Conservation (phyloP, 1,284 basidiomycete genomes). For the Ustilago lituana region DNA sequence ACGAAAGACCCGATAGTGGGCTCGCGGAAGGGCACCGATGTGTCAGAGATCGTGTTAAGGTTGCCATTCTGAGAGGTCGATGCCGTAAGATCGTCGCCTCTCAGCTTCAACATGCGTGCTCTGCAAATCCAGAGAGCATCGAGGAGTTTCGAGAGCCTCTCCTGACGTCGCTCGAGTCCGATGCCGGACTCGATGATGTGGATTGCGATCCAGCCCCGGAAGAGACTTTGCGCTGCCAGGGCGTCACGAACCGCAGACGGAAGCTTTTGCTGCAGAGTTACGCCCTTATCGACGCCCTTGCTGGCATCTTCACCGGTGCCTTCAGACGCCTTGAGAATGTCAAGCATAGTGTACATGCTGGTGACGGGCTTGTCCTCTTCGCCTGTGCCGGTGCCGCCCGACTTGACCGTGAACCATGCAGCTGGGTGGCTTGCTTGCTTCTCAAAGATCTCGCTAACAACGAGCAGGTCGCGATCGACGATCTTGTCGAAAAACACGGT, state of each 20-base stretch:
- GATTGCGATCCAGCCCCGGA: slow-evolving; percentile 61
- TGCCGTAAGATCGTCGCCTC: slow-evolving; percentile 19
- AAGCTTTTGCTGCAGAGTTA: slow-evolving; percentile 45
- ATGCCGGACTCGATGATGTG: slow-evolving; percentile 62
- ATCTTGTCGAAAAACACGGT: slow-evolving; percentile 62
- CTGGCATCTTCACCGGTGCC: not conserved
- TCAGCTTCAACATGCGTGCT: slow-evolving; percentile 53
- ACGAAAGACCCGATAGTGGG: slow-evolving; percentile 61
- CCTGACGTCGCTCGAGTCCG: slow-evolving; percentile 53
- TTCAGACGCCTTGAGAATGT: slow-evolving; percentile 33
- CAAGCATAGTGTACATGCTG: slow-evolving; percentile 62
- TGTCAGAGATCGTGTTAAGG: slow-evolving; percentile 7
- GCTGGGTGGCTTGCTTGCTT: slow-evolving; percentile 42
- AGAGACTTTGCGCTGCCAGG: slow-evolving; percentile 55
- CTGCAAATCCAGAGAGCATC: slow-evolving; percentile 62
- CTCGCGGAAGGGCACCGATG: slow-evolving; percentile 49
- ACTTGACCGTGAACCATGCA: slow-evolving; percentile 54
- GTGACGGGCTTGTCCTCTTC: slow-evolving; percentile 53
- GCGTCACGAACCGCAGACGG: slow-evolving; percentile 56
- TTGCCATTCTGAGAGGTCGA: slow-evolving; percentile 7
- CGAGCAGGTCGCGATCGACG: slow-evolving; percentile 55
- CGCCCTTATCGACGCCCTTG: slow-evolving; percentile 8
- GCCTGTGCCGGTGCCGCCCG: slow-evolving; percentile 10
- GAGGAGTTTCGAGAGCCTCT: slow-evolving; percentile 55
- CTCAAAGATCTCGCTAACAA: slow-evolving; percentile 58